A percentile compares a stretch with the other conserved stretches of the same genome.
Conservation (phyloP, 306 rosid genomes). For the Begonia fuchsioides region DNA sequence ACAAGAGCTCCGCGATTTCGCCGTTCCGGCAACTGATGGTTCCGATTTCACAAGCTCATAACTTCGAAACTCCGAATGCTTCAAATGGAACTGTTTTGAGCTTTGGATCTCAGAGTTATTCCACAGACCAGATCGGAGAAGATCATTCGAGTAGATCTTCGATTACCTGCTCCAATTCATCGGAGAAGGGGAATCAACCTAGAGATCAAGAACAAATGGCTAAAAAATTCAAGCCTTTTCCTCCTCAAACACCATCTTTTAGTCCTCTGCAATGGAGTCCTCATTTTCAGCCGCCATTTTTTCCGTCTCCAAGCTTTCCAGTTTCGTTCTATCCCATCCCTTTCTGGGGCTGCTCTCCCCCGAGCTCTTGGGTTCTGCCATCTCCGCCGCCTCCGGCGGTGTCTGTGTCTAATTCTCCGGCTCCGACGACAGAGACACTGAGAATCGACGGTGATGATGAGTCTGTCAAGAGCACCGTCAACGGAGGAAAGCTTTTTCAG, state of each 20-base stretch:
- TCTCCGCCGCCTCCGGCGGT: constrained; percentile 11
- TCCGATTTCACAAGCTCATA: constrained; percentile 22
- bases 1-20: constrained; percentile 33
- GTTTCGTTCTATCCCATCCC: constrained; percentile 37
- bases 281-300: constrained; percentile 35
- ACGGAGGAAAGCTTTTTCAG: constrained; percentile 34
- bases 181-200: constrained; percentile 23
- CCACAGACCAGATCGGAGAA: constrained; percentile 27
- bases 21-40: constrained; percentile 33
- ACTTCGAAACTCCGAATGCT: constrained; percentile 8
- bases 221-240: constrained; percentile 22
- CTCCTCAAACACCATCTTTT: constrained; percentile 39
- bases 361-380: constrained; percentile 40
- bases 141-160: constrained; percentile 45
- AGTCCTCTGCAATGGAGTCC: constrained; percentile 42
- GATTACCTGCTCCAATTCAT: too few species aligned
- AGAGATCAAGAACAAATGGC: constrained; percentile 23
- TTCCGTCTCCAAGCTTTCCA: constrained; percentile 41
- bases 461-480: constrained; percentile 47
- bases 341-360: constrained; percentile 47
- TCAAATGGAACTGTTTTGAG: constrained; percentile 28
- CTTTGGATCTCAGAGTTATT: constrained; percentile 11
- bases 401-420: constrained; percentile 13
- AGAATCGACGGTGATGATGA: constrained; percentile 57
- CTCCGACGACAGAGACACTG: constrained; percentile 51